Evolutionary conservation across 371 early-diverging fungal genomes (phyloP).

Genomic region (Mucor lusitanicus): DNA sequence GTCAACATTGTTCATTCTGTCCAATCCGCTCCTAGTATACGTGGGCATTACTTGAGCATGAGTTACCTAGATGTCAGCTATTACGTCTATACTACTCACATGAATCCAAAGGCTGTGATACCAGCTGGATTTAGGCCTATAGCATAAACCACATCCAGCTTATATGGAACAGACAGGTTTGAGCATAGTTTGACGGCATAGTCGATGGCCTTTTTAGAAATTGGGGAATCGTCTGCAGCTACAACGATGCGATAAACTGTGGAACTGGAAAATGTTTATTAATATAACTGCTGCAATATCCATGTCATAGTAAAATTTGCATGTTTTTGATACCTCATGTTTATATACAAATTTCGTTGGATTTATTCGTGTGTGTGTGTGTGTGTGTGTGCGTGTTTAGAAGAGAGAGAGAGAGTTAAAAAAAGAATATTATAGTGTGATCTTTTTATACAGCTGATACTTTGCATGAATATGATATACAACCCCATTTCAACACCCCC

Average conservation of each 20-base stretch:
- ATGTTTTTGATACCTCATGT: not conserved
- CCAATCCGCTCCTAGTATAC: slow-evolving; percentile 23
- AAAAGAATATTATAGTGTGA: not conserved
- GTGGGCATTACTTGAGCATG: not conserved
- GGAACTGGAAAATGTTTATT: not conserved
- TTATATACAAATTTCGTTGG: not conserved
- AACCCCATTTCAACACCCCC: not conserved
- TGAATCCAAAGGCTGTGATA: slow-evolving; percentile 9
- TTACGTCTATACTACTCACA: slow-evolving; percentile 1
- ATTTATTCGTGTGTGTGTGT: too few species aligned
- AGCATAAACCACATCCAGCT: slow-evolving; percentile 27
- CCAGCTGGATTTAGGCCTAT: slow-evolving; percentile 30
- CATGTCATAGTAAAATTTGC: not conserved
- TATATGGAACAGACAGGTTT: not conserved
- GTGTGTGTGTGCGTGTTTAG: too few species aligned
- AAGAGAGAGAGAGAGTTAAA: not conserved
- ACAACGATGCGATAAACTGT: slow-evolving; percentile 20
- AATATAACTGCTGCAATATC: not conserved
- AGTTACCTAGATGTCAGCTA: not conserved
- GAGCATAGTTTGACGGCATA: slow-evolving; percentile 20
- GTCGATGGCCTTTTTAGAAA: slow-evolving; percentile 25
- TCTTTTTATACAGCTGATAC: not conserved
- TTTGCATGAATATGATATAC: not conserved
- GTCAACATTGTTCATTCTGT: slow-evolving; percentile 35
- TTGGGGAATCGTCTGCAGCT: slow-evolving; percentile 28